Evolutionary conservation across 2,329 filamentous ascomycete species (phyloP), one percentile per base, ranked within the genome.

Genomic region (Verticillium klebahnii): DNA sequence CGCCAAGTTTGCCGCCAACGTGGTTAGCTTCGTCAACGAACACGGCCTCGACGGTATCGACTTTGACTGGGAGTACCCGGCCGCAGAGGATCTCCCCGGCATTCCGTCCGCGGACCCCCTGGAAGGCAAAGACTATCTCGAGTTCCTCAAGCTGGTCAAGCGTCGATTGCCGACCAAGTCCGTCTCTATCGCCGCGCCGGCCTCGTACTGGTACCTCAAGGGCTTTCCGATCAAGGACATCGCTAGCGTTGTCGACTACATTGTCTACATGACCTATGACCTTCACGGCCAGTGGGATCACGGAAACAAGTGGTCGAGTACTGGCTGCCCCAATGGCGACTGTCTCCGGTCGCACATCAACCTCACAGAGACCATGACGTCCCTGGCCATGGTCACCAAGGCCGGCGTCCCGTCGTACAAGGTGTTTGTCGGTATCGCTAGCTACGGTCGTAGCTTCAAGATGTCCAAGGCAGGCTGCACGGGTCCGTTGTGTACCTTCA

Each of bases 31-130:
- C 29, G 39, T 45, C 14, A 29, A 37, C 9, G 36, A 58, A 11
- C 19, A 61, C 14, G 73, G 72, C 2, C 80, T 80, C 60, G 68
- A 76, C 11, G 78, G 80, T 2, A 70, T 77, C 2, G 57, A 59
- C 31, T 39, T 80, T 56, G 78, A 81, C 64, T 83, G 79, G 80
- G 78, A 80, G 60, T 80, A 81, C 60, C 75, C 75, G 0, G 71
- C 68, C 1, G 65, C 65, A 0, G 61, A 64, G 0, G 69, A 70
- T 36, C 60, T 74, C 17, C 68, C 68, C 0, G 68, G 59, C 66
- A 36, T 36, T 36, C 57, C 57, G 9, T 31, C 34, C 3, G 36
- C 31, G 7, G 17, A 58, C 6, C 32, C n/a, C 14, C 3, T 23
- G n/a, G 57, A 59, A 2, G 39, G 34, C 7, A 23, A 61, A 17